Conservation (phyloP, 2,329 filamentous ascomycete species). For the Aureobasidium musti region DNA sequence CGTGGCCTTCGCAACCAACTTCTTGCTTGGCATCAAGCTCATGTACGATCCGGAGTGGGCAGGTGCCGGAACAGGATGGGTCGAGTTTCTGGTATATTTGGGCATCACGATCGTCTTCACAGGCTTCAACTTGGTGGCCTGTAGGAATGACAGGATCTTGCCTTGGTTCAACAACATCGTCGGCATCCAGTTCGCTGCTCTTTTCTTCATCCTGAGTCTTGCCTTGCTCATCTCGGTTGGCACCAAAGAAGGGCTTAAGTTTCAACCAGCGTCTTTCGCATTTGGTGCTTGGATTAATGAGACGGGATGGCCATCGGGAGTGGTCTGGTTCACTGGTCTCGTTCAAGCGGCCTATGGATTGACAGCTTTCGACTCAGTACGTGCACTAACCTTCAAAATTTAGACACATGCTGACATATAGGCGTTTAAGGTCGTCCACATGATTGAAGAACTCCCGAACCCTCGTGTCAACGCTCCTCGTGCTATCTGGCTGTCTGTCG, state of each 20-base stretch:
- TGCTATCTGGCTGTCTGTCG: constrained; percentile 57
- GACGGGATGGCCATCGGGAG: constrained; percentile 57
- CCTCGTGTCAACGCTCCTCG: constrained; percentile 55
- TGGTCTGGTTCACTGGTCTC: constrained; percentile 61
- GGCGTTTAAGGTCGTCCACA: constrained; percentile 52
- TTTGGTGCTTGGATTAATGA: constrained; percentile 56
- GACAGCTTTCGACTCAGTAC: constrained; percentile 57
- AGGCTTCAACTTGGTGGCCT: constrained; percentile 55
- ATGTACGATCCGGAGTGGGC: constrained; percentile 55
- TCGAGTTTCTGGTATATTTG: constrained; percentile 59
- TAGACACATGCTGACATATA: neutral
- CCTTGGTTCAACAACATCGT: constrained; percentile 61
- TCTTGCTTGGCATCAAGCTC: constrained; percentile 59
- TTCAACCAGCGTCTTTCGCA: constrained; percentile 55
- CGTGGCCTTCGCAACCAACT: constrained; percentile 60
- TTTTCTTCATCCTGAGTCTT: constrained; percentile 57
- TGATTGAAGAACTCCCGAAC: constrained; percentile 59
- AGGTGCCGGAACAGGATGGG: constrained; percentile 52
- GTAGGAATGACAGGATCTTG: constrained; percentile 52
- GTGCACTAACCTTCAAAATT: neutral
- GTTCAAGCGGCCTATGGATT: constrained; percentile 60
- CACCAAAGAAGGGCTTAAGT: constrained; percentile 47
- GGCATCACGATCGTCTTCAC: constrained; percentile 54
- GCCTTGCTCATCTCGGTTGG: constrained; percentile 57
- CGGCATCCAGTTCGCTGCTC: constrained; percentile 54